These are phyloP conservation scores for Solanum peruvianum DNA, from an alignment of 257 asterid species.

Conservation along the genomic window DNA sequence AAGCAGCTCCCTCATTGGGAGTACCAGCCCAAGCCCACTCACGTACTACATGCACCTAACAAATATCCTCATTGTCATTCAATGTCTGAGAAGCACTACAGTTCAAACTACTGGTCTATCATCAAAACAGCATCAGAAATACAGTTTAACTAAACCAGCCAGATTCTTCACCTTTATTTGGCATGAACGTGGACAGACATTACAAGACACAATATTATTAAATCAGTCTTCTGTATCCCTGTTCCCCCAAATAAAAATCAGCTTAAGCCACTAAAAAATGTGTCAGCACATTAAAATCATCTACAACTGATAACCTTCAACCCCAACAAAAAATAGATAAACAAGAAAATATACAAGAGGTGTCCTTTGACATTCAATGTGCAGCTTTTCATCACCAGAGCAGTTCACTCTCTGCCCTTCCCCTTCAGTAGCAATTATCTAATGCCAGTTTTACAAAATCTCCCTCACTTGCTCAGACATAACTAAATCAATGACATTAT, in stretches of 20 bases:
- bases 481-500: not conserved
- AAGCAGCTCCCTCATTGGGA: constrained; percentile 92
- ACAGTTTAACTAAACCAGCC: not conserved
- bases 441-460: not conserved
- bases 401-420: not conserved
- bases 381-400: not conserved
- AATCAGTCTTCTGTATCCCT: not conserved
- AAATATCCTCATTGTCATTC: not conserved
- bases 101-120: not conserved
- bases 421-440: not conserved
- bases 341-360: not conserved
- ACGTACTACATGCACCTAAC: constrained; percentile 82
- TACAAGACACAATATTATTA: not conserved
- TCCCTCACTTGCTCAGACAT: not conserved
- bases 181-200: not conserved
- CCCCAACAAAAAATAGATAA: not conserved
- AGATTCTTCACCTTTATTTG: not conserved
- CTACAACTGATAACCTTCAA: not conserved
- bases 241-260: not conserved
- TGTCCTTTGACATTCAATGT: not conserved
- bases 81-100: not conserved
- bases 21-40: constrained; percentile 99
- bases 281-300: not conserved
- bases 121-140: not conserved
- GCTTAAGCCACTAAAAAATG: not conserved